phyloP scores from a whole-genome alignment of 1,284 basidiomycete species.

The Leccinum fuscescens region DNA sequence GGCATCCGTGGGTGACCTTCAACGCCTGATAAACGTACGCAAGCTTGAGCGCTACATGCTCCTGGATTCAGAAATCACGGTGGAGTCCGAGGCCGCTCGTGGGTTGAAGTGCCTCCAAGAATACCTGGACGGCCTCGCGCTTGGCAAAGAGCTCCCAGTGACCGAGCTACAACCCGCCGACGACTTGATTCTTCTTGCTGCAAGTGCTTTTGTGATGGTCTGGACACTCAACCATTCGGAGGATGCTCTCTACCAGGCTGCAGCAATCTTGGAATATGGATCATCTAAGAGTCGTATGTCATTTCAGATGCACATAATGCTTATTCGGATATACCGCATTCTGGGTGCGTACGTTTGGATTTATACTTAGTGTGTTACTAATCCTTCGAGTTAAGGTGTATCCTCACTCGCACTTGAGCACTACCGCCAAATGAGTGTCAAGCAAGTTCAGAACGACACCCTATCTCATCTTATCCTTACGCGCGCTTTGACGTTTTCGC shows the following conservation, averaged over 20 bases:
- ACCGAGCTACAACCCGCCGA: conserved; percentile 88
- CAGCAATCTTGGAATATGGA: conserved; percentile 68
- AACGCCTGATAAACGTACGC: conserved; percentile 64
- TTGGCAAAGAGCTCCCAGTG: conserved; percentile 63
- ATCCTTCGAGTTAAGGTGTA: conserved; percentile 47
- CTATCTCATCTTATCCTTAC: conserved; percentile 78
- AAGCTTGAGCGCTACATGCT: conserved; percentile 69
- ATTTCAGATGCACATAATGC: conserved; percentile 71
- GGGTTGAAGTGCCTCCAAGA: conserved; percentile 50
- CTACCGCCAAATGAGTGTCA: conserved; percentile 71
- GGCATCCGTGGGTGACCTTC: conserved; percentile 50
- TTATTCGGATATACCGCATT: conserved; percentile 76
- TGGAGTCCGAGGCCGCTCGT: conserved; percentile 60
- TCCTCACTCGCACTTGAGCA: conserved; percentile 71
- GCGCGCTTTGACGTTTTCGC: conserved; percentile 76
- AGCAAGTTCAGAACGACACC: conserved; percentile 84
- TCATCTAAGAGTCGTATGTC: conserved; percentile 72
- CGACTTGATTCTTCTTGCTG: conserved; percentile 76
- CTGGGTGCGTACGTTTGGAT: conserved; percentile 48
- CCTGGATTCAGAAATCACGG: conserved; percentile 43
- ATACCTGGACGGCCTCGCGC: conserved; percentile 63
- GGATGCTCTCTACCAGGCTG: conserved; percentile 61
- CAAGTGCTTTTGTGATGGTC: conserved; percentile 62
- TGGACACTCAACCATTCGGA: conserved; percentile 59
- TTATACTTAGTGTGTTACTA: conserved; percentile 2